phyloP scores from a whole-genome alignment of 805 yeast species.

The Zygosaccharomyces kombuchaensis region DNA sequence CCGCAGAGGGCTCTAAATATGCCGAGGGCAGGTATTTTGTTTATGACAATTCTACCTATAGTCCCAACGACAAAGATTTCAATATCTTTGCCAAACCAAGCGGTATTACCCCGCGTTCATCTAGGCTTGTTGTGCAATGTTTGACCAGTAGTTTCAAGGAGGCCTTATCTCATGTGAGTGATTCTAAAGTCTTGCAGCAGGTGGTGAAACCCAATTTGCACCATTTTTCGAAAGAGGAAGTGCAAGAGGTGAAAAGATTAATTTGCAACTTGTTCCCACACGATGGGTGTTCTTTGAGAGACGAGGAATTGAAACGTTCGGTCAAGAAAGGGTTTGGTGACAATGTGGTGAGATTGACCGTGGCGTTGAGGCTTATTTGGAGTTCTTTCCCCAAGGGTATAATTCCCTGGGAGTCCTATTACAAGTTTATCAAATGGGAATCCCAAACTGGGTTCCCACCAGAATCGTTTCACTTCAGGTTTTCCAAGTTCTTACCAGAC shows the following conservation, averaged over 20 bases:
- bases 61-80: conserved; percentile 13
- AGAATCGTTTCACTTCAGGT: conserved; percentile 33
- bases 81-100: conserved; percentile 20
- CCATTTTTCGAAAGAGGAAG: conserved; percentile 34
- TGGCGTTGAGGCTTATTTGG: conserved; percentile 35
- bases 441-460: conserved; percentile 22
- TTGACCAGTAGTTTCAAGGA: conserved; percentile 32
- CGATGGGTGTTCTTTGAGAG: conserved; percentile 37
- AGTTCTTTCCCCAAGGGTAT: conserved; percentile 35
- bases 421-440: conserved; percentile 29
- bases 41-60: conserved; percentile 32
- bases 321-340: conserved; percentile 20
- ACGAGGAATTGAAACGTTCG: conserved; percentile 26
- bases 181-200: conserved; percentile 26
- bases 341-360: conserved; percentile 27
- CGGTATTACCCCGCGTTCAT: conserved; percentile 33
- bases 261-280: conserved; percentile 35
- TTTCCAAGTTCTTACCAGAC: conserved; percentile 35
- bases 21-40: conserved; percentile 28
- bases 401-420: conserved; percentile 36
- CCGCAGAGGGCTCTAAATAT: not conserved
- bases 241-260: conserved; percentile 26
- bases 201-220: conserved; percentile 37
- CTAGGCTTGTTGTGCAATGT: conserved; percentile 35
- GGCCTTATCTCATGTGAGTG: conserved; percentile 17